A percentile compares a stretch with the other conserved stretches of the same genome.
These are phyloP conservation scores for Nakazawaea ernobii DNA, from an alignment of 805 yeast species.

Conservation along the genomic window DNA sequence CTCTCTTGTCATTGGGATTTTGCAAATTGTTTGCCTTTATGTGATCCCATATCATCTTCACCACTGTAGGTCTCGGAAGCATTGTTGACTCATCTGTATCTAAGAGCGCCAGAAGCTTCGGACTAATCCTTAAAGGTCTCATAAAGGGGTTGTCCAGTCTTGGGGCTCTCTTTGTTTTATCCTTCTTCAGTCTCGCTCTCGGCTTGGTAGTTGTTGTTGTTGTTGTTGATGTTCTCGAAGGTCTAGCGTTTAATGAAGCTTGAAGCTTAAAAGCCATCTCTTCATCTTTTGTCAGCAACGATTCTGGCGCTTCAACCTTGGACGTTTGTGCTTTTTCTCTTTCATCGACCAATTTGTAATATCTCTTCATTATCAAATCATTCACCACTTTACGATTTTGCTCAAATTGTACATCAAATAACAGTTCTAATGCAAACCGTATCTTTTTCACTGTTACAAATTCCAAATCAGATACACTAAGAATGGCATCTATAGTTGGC, in stretches of 20 bases:
- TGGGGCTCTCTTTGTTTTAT: constrained; percentile 12
- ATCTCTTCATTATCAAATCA: constrained; percentile 54
- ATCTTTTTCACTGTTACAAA: constrained; percentile 66
- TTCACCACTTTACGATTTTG: constrained; percentile 51
- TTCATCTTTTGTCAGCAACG: no score
- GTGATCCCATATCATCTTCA: constrained; percentile 64
- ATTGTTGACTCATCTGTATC: constrained; percentile 30
- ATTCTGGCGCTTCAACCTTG: no score
- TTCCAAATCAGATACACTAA: constrained; percentile 64
- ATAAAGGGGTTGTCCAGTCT: constrained; percentile 27
- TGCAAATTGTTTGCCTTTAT: constrained; percentile 60
- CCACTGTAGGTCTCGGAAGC: constrained; percentile 64
- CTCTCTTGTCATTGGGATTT: constrained; percentile 60
- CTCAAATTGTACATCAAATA: constrained; percentile 51
- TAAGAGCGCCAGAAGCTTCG: constrained; percentile 44
- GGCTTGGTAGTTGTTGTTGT: constrained; percentile 2
- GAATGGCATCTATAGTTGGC: constrained; percentile 69
- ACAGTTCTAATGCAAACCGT: constrained; percentile 64
- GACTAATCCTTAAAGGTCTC: constrained; percentile 42
- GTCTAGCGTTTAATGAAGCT: no score
- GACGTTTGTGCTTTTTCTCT: constrained; percentile 19
- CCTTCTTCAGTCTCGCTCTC: constrained; percentile 4
- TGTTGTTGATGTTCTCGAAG: no score
- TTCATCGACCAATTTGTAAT: constrained; percentile 38
- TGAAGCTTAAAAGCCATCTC: no score